Base-by-base conservation (phyloP, 106 monocot genomes). In the Posidonia australis region DNA sequence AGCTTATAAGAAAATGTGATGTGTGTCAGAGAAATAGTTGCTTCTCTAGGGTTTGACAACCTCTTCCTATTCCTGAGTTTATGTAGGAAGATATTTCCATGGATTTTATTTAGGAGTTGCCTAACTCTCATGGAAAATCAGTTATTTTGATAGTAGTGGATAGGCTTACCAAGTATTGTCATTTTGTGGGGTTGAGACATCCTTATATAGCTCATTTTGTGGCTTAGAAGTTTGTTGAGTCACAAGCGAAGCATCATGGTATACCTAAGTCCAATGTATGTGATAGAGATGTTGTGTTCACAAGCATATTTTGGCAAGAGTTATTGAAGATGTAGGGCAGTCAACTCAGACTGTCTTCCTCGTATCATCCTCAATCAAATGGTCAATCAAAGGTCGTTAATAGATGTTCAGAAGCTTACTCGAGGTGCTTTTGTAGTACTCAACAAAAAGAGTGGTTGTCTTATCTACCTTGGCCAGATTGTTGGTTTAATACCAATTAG, bases 371-470 rank as follows among this genome's bases (percentile, higher is more conserved):
- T 16, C 56, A 68, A 23, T n/a, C 61, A 30, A 17, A 70, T 16
- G 59, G 70, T 0, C 70, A 70, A 62, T 61, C 29, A n/a, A 28
- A 61, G 70, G 70, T 68, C 16, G 43, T 68, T 16, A 68, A 68
- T 45, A 18, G 25, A 1, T 2, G 20, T 9, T 10, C 44, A 13
- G 44, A 57, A 23, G 10, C 22, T 0, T 68, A 68, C 44, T n/a
- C 22, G 1, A 30, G 25, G 23, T 68, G 25, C 22, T 68, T 25
- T 18, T 55, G 14, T 18, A 42, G 0, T 24, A 7, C 1, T 4
- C 1, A 42, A 21, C 53, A 31, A 2, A 67, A 5, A 42, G 19
- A 67, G 21, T 67, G 67, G 67, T 0, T 13, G 2, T 1, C 18
- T 0, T 67, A 25, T 52, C 9, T 54, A 0, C 53, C 67, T 23